These are phyloP conservation scores for Botrytis aclada DNA, from an alignment of 2,329 filamentous ascomycete species.

Conservation along the genomic window DNA sequence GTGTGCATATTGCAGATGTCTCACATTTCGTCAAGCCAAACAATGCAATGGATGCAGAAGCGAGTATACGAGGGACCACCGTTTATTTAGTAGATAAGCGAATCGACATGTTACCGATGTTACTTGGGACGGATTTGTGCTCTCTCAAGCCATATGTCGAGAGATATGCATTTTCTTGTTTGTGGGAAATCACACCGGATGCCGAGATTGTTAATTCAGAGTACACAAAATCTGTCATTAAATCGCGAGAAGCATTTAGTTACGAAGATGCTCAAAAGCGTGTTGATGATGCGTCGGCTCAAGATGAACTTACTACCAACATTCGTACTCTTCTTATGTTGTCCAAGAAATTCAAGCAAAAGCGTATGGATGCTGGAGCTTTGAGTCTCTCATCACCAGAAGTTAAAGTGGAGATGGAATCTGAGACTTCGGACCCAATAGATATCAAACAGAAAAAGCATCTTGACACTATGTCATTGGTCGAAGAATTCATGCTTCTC, in stretches of 20 bases:
- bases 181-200: constrained; percentile 84
- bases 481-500: constrained; percentile 99
- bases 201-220: constrained; percentile 81
- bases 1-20: constrained; percentile 98
- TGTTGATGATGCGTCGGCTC: constrained; percentile 84
- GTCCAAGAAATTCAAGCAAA: constrained; percentile 89
- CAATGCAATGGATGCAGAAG: constrained; percentile 95
- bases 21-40: constrained; percentile 97
- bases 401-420: constrained; percentile 92
- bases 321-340: constrained; percentile 85
- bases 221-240: constrained; percentile 97
- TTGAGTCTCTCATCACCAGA: constrained; percentile 96
- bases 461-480: constrained; percentile 93
- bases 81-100: constrained; percentile 98
- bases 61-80: constrained; percentile 88
- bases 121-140: constrained; percentile 93
- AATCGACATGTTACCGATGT: constrained; percentile 97
- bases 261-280: constrained; percentile 94
- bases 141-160: constrained; percentile 98
- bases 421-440: constrained; percentile 91
- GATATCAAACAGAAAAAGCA: constrained; percentile 95
- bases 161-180: constrained; percentile 77
- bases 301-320: constrained; percentile 83
- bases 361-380: constrained; percentile 93
- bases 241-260: constrained; percentile 93